Percentiles rank a stretch among this genome's conserved stretches.
Evolutionary conservation across 78 protist species (phyloP).

Genomic region (Dictyostelium citrinum): DNA sequence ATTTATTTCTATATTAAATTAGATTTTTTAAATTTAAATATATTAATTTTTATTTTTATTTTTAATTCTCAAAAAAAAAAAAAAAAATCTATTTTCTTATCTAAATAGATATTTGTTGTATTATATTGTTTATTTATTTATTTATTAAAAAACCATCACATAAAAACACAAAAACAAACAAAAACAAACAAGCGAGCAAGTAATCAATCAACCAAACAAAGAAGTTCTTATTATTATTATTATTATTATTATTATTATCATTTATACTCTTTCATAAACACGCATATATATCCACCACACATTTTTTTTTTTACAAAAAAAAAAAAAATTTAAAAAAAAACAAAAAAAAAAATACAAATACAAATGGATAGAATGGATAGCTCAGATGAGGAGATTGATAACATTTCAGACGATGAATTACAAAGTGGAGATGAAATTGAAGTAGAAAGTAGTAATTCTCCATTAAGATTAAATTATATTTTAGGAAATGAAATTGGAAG

Average conservation of each 20-base stretch:
- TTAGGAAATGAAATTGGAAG: constrained; percentile 59
- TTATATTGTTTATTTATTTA: background rate
- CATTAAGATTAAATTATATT: constrained; percentile 14
- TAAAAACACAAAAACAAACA: background rate
- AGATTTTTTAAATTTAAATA: no score
- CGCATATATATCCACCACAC: background rate
- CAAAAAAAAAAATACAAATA: background rate
- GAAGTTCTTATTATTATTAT: no score
- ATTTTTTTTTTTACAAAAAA: background rate
- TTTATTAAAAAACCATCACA: background rate
- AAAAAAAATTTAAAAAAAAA: background rate
- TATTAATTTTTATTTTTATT: no score
- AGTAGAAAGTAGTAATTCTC: background rate
- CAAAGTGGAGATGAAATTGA: constrained; percentile 18
- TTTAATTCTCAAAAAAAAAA: no score
- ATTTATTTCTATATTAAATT: background rate
- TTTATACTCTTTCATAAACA: background rate
- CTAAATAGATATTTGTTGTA: background rate
- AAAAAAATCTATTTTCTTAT: no score
- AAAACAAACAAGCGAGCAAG: background rate
- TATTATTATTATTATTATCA: no score
- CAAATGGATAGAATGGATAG: constrained; percentile 28
- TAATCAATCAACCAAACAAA: no score
- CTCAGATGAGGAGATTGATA: constrained; percentile 64
- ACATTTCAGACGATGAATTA: constrained; percentile 34